phyloP scores from a whole-genome alignment of 768 basidiomycete species.

The Calocera viscosa region DNA sequence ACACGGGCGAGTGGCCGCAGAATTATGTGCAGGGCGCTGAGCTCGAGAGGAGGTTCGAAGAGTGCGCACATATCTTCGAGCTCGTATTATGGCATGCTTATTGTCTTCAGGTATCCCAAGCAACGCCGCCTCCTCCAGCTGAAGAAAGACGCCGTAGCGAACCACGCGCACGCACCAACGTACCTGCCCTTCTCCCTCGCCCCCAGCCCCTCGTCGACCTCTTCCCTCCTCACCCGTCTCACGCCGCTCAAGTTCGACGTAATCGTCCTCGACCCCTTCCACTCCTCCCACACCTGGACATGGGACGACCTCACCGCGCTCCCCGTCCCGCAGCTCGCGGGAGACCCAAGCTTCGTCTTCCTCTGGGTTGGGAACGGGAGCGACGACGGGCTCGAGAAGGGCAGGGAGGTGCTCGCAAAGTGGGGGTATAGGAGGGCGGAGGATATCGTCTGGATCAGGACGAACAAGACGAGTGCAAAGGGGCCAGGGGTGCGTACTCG shows the following conservation, averaged over 20 bases:
- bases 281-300: constrained; percentile 51
- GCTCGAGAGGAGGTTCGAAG: constrained; percentile 79
- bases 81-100: background rate
- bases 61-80: constrained; percentile 47
- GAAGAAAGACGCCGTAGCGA: constrained; percentile 66
- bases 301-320: constrained; percentile 77
- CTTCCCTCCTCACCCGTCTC: constrained; percentile 32
- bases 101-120: constrained; percentile 71
- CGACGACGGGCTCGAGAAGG: constrained; percentile 80
- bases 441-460: constrained; percentile 98
- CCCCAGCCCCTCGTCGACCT: constrained; percentile 34
- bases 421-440: constrained; percentile 96
- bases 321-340: constrained; percentile 67
- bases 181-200: constrained; percentile 43
- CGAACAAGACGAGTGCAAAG: constrained; percentile 57
- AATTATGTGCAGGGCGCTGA: constrained; percentile 85
- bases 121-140: constrained; percentile 71
- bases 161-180: constrained; percentile 55
- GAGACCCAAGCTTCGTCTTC: constrained; percentile 88
- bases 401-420: constrained; percentile 75
- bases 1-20: constrained; percentile 86
- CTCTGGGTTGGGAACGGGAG: constrained; percentile 92
- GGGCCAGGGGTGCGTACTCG: constrained; percentile 50
- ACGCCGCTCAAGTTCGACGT: constrained; percentile 68
- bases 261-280: constrained; percentile 83